Evolutionary conservation across 2,329 filamentous ascomycete species (phyloP).

Genomic region (Stemphylium beticola): DNA sequence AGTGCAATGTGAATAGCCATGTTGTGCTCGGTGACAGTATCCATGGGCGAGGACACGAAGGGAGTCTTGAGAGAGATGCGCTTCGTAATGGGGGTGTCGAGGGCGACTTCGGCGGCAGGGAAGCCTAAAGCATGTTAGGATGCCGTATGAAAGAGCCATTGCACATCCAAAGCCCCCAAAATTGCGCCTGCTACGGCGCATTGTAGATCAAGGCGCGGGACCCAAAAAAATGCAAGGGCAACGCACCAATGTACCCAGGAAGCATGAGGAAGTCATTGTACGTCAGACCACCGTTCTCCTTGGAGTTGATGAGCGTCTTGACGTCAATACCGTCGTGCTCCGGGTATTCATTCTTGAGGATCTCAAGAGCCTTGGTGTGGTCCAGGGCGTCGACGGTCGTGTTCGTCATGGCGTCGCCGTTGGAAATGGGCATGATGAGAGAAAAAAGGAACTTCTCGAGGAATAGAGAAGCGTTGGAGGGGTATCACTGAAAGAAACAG

Average conservation of each 20-base stretch:
- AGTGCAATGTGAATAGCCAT: conserved; percentile 99
- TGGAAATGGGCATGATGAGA: conserved; percentile 72
- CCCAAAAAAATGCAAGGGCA: conserved; percentile 13
- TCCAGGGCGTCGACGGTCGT: conserved; percentile 68
- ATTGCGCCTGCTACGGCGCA: neutral
- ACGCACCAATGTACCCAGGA: conserved; percentile 87
- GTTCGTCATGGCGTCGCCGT: conserved; percentile 65
- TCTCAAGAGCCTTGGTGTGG: conserved; percentile 75
- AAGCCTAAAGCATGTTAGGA: conserved; percentile 64
- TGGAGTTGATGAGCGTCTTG: conserved; percentile 85
- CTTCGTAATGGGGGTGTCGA: conserved; percentile 94
- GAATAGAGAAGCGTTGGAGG: conserved; percentile 30
- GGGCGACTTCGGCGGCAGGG: conserved; percentile 82
- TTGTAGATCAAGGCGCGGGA: neutral
- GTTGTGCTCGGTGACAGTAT: conserved; percentile 98
- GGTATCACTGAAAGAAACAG: conserved; percentile 37
- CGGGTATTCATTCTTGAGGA: conserved; percentile 78
- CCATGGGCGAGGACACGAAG: conserved; percentile 98
- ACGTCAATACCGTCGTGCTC: conserved; percentile 85
- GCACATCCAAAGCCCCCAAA: neutral
- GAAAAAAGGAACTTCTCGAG: conserved; percentile 38
- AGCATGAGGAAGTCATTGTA: conserved; percentile 99
- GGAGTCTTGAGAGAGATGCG: conserved; percentile 95
- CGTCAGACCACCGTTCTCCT: conserved; percentile 89
- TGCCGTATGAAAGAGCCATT: neutral